A percentile compares a stretch with the other conserved stretches of the same genome.
Conservation (phyloP, 768 basidiomycete genomes). For the Psilocybe cubensis region DNA sequence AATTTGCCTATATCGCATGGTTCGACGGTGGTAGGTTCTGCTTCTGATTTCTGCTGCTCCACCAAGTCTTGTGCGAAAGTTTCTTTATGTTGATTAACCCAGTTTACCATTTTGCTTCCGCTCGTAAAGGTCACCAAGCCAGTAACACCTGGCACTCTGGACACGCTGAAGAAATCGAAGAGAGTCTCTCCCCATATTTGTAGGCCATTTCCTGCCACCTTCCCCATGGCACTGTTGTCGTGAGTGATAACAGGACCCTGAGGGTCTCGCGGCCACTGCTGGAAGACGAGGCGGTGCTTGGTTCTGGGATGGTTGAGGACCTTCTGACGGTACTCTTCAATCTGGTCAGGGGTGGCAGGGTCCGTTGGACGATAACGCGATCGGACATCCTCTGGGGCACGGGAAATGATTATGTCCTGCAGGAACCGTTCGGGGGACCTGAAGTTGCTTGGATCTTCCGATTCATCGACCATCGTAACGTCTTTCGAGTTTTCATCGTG, state of each 20-base stretch:
- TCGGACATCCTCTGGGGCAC: not conserved
- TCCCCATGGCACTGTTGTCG: constrained; percentile 26
- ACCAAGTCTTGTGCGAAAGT: constrained; percentile 35
- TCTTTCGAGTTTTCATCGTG: not conserved
- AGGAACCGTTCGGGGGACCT: not conserved
- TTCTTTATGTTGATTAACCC: constrained; percentile 39
- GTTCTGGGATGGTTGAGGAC: constrained; percentile 3
- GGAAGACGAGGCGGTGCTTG: constrained; percentile 27
- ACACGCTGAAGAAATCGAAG: constrained; percentile 41
- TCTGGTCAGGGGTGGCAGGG: not conserved
- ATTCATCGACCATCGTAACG: not conserved
- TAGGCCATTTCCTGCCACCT: constrained; percentile 31
- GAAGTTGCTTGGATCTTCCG: not conserved
- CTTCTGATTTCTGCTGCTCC: constrained; percentile 37
- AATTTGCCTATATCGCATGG: constrained; percentile 30
- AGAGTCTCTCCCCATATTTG: constrained; percentile 47
- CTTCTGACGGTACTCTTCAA: constrained; percentile 3
- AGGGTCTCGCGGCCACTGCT: constrained; percentile 36
- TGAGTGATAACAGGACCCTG: constrained; percentile 22
- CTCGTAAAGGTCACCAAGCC: constrained; percentile 27
- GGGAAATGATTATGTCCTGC: constrained; percentile 6
- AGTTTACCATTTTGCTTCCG: constrained; percentile 37
- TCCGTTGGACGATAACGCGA: not conserved
- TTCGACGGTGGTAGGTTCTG: constrained; percentile 31
- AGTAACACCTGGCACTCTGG: constrained; percentile 21